phyloP scores from a whole-genome alignment of 441 rosid genomes.

The Euphorbia celastroides region DNA sequence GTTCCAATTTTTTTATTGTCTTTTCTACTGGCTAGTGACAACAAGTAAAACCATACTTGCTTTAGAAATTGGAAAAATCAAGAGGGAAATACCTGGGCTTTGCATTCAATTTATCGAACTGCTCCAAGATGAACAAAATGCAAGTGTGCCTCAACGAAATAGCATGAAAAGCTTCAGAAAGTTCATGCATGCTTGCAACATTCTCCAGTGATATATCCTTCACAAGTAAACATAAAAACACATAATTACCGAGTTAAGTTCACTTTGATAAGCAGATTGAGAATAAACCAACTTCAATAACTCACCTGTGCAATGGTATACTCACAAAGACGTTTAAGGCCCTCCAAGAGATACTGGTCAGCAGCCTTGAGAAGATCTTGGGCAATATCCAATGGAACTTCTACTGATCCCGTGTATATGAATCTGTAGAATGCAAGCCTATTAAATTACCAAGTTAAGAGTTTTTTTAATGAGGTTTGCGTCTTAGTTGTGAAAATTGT shows the following conservation, averaged over 20 bases:
- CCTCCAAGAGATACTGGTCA: slow-evolving; percentile 96
- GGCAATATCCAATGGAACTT: slow-evolving; percentile 72
- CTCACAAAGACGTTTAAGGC: slow-evolving; percentile 93
- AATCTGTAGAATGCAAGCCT: slow-evolving; percentile 44
- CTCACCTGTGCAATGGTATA: slow-evolving; percentile 96
- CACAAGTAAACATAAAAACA: slow-evolving; percentile 15
- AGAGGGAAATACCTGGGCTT: slow-evolving; percentile 56
- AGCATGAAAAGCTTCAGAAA: slow-evolving; percentile 96
- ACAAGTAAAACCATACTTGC: too few species aligned
- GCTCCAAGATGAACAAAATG: slow-evolving; percentile 89
- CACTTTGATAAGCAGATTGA: slow-evolving; percentile 15
- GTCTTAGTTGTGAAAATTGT: slow-evolving; percentile 4
- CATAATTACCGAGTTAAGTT: not conserved
- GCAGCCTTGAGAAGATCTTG: slow-evolving; percentile 99
- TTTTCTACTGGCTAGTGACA: too few species aligned
- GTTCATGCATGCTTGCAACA: slow-evolving; percentile 92
- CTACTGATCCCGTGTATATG: slow-evolving; percentile 93
- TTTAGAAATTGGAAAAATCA: too few species aligned
- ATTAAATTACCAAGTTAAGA: slow-evolving; percentile 10
- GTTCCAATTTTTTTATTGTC: too few species aligned
- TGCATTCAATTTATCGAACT: slow-evolving; percentile 70
- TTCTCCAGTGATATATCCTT: slow-evolving; percentile 88
- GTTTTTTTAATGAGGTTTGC: not conserved
- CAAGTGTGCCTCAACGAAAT: slow-evolving; percentile 85
- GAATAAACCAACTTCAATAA: slow-evolving; percentile 16